Evolutionary conservation across 2,329 filamentous ascomycete genomes (phyloP).

Genomic region (Colletotrichum tropicicola): DNA sequence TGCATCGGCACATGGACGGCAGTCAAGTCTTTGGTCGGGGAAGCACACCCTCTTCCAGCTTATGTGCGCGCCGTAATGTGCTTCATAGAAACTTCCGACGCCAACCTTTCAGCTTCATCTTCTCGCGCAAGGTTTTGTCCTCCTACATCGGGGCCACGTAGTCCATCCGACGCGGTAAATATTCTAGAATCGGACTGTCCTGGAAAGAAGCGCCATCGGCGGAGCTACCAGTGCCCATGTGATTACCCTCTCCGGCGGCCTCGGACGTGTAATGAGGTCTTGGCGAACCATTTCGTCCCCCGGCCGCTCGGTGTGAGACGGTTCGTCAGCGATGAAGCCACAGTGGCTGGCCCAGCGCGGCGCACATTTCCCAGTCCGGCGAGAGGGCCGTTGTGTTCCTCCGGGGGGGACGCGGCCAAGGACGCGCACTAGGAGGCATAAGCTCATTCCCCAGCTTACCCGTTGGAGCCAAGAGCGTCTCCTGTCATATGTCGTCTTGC

Average conservation of each 20-base stretch:
- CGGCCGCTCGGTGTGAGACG: not conserved
- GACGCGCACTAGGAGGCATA: conserved; percentile 4
- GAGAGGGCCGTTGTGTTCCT: not conserved
- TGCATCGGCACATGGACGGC: conserved; percentile 5
- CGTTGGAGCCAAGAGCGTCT: not conserved
- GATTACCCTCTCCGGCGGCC: too few relatives aligned
- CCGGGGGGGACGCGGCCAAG: not conserved
- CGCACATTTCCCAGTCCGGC: not conserved
- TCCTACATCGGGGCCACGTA: too few relatives aligned
- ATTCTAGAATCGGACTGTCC: too few relatives aligned
- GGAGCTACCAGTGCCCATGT: too few relatives aligned
- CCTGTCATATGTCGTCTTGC: not conserved
- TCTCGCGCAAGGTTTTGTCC: too few relatives aligned
- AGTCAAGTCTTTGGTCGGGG: not conserved
- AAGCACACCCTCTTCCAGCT: not conserved
- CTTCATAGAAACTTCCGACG: not conserved
- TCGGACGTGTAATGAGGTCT: not conserved
- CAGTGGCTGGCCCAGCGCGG: conserved; percentile 9
- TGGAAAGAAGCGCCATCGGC: not conserved
- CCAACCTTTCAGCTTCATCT: too few relatives aligned
- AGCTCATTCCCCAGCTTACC: conserved; percentile 9
- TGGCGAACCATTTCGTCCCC: not conserved
- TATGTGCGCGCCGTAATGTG: not conserved
- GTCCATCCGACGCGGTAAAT: too few relatives aligned
- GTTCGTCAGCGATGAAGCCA: conserved; percentile 6